A percentile compares a stretch with the other conserved stretches of the same genome.
phyloP scores from a whole-genome alignment of 495 filamentous ascomycete genomes.

The Terfezia boudieri region DNA sequence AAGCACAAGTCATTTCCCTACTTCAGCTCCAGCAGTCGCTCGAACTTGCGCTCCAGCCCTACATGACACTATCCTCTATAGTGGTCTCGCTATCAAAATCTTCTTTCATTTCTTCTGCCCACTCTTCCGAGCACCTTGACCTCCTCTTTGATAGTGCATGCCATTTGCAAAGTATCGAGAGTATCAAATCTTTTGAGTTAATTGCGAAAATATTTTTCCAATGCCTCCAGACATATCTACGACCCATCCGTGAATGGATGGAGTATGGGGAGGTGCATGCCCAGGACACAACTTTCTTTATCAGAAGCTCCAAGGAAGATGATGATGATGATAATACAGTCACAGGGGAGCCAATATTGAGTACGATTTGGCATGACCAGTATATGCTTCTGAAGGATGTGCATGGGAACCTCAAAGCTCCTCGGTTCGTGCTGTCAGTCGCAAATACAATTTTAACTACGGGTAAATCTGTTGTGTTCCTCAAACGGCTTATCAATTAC shows the following conservation, averaged over 20 bases:
- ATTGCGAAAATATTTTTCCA: slow-evolving; percentile 52
- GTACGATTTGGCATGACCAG: slow-evolving; percentile 53
- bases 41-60: slow-evolving; percentile 27
- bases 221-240: slow-evolving; percentile 64
- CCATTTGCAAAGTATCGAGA: slow-evolving; percentile 43
- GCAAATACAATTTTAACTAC: slow-evolving; percentile 54
- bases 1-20: slow-evolving; percentile 18
- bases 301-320: slow-evolving; percentile 28
- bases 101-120: slow-evolving; percentile 18
- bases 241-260: slow-evolving; percentile 68
- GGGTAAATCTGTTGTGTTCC: slow-evolving; percentile 69
- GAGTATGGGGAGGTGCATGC: slow-evolving; percentile 46
- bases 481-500: slow-evolving; percentile 38
- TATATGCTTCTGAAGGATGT: slow-evolving; percentile 37
- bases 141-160: slow-evolving; percentile 46
- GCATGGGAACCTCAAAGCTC: slow-evolving; percentile 37
- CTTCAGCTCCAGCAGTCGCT: slow-evolving; percentile 40
- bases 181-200: slow-evolving; percentile 33
- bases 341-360: slow-evolving; percentile 11
- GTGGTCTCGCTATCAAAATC: slow-evolving; percentile 17
- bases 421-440: slow-evolving; percentile 47
- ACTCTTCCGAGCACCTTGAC: slow-evolving; percentile 39
- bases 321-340: slow-evolving; percentile 27
- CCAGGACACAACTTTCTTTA: slow-evolving; percentile 47
- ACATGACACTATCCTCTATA: slow-evolving; percentile 31